A percentile compares a stretch with the other conserved stretches of the same genome.
phyloP scores from a whole-genome alignment of 768 basidiomycete genomes.

The Saitozyma sp. region DNA sequence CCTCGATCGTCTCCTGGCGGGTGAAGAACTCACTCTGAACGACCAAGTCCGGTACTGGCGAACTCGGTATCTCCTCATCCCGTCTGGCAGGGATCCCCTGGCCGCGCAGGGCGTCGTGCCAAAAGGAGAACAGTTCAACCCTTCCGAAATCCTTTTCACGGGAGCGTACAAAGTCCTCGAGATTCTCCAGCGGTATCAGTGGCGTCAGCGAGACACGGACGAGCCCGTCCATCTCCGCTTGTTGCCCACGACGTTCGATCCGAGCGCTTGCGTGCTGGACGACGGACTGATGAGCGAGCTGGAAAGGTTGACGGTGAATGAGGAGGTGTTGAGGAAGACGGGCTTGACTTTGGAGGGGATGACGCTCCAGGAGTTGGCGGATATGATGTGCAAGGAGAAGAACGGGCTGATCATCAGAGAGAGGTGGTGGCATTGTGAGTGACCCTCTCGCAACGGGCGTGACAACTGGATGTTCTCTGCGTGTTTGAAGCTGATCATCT shows the following conservation, averaged over 20 bases:
- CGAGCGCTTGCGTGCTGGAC: slow-evolving; percentile 75
- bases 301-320: slow-evolving; percentile 66
- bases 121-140: slow-evolving; percentile 65
- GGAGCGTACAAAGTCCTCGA: slow-evolving; percentile 92
- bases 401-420: slow-evolving; percentile 76
- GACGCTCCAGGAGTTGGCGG: slow-evolving; percentile 59
- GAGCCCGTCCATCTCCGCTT: slow-evolving; percentile 66
- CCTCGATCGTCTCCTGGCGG: slow-evolving; percentile 51
- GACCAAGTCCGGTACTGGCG: slow-evolving; percentile 83
- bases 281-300: slow-evolving; percentile 74
- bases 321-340: slow-evolving; percentile 22
- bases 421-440: slow-evolving; percentile 72
- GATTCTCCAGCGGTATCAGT: slow-evolving; percentile 77
- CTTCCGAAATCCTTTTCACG: slow-evolving; percentile 77
- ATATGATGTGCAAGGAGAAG: slow-evolving; percentile 58
- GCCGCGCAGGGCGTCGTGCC: slow-evolving; percentile 48
- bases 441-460: background rate
- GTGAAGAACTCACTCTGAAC: slow-evolving; percentile 56
- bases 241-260: slow-evolving; percentile 80
- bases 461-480: background rate
- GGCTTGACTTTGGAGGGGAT: slow-evolving; percentile 62
- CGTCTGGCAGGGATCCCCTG: slow-evolving; percentile 68
- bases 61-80: slow-evolving; percentile 89
- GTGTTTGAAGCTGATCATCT: slow-evolving; percentile 1
- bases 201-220: slow-evolving; percentile 63